phyloP scores from a whole-genome alignment of 192 early-diverging fungal genomes.

The Piromyces finnis region DNA sequence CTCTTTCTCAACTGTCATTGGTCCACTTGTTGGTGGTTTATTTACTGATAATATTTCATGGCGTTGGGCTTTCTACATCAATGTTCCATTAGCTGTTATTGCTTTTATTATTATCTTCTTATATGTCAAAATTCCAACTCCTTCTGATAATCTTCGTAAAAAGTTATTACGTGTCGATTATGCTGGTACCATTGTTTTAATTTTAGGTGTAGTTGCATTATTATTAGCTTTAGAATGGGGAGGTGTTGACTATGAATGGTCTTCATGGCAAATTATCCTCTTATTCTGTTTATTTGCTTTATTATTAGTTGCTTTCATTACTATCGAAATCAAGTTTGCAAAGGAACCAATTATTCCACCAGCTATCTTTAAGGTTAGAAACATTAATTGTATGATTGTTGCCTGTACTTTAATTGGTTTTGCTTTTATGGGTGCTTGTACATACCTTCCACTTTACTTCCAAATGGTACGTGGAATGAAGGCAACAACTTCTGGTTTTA shows the following conservation, averaged over 20 bases:
- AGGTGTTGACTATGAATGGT: constrained; percentile 39
- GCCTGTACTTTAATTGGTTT: neutral
- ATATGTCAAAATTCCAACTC: constrained; percentile 10
- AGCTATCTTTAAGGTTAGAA: constrained; percentile 35
- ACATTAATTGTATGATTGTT: neutral
- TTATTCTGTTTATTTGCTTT: neutral
- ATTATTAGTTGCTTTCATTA: neutral
- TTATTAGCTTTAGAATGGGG: constrained; percentile 45
- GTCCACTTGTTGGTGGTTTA: constrained; percentile 69
- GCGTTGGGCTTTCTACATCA: constrained; percentile 48
- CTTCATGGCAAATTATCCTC: neutral
- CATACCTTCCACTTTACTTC: neutral
- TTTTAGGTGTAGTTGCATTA: constrained; percentile 25
- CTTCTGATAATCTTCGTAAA: constrained; percentile 11
- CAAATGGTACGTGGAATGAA: neutral
- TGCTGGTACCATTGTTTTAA: constrained; percentile 26
- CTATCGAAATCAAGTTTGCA: neutral
- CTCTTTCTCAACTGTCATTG: constrained; percentile 48
- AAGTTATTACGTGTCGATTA: constrained; percentile 46
- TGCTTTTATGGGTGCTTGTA: neutral
- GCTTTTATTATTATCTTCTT: constrained; percentile 13
- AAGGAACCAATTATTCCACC: constrained; percentile 14
- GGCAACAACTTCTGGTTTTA: neutral
- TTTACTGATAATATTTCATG: constrained; percentile 53
- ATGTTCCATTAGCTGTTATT: constrained; percentile 18